Evolutionary conservation across 1,284 basidiomycete genomes (phyloP).

Genomic region (Austroboletus rostrupii): DNA sequence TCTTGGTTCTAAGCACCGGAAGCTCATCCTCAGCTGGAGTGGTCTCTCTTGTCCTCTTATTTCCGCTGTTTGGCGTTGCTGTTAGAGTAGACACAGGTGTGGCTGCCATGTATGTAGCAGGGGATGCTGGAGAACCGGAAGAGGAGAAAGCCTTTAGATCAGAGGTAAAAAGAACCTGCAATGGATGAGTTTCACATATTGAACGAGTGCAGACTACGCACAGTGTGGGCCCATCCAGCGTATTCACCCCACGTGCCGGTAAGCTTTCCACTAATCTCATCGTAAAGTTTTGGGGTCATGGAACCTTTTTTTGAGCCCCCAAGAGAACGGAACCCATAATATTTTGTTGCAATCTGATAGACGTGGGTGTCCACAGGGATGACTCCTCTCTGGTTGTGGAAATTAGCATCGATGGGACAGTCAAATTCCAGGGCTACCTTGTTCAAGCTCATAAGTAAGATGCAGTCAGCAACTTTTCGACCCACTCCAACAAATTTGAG

Average conservation of each 20-base stretch:
- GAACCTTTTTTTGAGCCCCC: constrained; percentile 50
- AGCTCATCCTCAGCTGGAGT: constrained; percentile 7
- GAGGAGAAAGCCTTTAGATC: constrained; percentile 51
- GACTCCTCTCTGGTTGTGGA: constrained; percentile 57
- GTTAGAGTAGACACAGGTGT: constrained; percentile 10
- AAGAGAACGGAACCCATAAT: constrained; percentile 67
- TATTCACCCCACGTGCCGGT: constrained; percentile 73
- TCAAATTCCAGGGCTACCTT: constrained; percentile 50
- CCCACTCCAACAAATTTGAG: constrained; percentile 88
- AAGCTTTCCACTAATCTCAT: constrained; percentile 69
- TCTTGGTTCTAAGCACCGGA: constrained; percentile 29
- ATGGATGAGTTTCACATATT: constrained; percentile 3
- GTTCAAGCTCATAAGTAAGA: constrained; percentile 92
- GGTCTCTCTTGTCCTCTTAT: constrained; percentile 15
- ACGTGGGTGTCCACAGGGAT: constrained; percentile 94
- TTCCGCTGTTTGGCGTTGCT: constrained; percentile 11
- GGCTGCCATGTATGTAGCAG: constrained; percentile 8
- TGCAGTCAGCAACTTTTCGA: constrained; percentile 93
- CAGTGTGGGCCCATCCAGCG: constrained; percentile 92
- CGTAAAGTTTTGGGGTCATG: constrained; percentile 79
- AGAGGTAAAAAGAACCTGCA: constrained; percentile 56
- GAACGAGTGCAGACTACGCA: constrained; percentile 33
- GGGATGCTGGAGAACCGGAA: constrained; percentile 36
- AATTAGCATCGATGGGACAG: constrained; percentile 2
- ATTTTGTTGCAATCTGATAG: constrained; percentile 78